phyloP scores from a whole-genome alignment of 257 asterid genomes.

The Leptodermis oblonga region DNA sequence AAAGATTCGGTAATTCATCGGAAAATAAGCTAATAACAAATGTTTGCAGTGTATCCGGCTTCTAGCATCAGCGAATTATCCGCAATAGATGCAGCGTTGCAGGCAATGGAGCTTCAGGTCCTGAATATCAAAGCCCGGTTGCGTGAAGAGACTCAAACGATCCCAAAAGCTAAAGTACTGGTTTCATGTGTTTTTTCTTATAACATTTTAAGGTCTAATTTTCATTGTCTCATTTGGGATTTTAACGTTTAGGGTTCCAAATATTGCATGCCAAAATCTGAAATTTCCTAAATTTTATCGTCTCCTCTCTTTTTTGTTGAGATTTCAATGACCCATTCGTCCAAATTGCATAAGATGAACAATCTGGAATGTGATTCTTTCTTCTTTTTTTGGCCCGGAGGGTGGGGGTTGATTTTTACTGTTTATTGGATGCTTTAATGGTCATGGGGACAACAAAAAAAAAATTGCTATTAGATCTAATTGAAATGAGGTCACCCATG shows the following conservation, averaged over 20 bases:
- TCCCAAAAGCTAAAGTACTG: conserved; percentile 92
- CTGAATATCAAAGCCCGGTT: conserved; percentile 60
- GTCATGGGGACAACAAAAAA: no score
- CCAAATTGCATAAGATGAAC: background rate
- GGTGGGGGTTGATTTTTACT: no score
- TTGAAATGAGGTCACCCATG: no score
- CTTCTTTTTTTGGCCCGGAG: no score
- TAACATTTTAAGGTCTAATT: no score
- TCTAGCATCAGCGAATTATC: conserved; percentile 70
- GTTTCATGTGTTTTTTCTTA: no score
- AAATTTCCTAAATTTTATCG: background rate
- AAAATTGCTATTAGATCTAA: no score
- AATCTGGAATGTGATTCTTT: no score
- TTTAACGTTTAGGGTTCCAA: background rate
- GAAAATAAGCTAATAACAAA: background rate
- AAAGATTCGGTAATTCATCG: background rate
- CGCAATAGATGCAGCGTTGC: conserved; percentile 64
- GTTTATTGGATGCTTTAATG: no score
- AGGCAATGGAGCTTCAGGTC: conserved; percentile 90
- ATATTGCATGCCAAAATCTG: background rate
- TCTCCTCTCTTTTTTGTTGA: no score
- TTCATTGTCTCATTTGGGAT: background rate
- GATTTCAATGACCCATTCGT: no score
- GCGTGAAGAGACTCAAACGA: conserved; percentile 77
- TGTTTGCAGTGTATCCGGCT: conserved; percentile 68